Evolutionary conservation across 164 flowering plant species (phyloP), one percentile per base, ranked within the genome.

Genomic region (Berberis thunbergii): DNA sequence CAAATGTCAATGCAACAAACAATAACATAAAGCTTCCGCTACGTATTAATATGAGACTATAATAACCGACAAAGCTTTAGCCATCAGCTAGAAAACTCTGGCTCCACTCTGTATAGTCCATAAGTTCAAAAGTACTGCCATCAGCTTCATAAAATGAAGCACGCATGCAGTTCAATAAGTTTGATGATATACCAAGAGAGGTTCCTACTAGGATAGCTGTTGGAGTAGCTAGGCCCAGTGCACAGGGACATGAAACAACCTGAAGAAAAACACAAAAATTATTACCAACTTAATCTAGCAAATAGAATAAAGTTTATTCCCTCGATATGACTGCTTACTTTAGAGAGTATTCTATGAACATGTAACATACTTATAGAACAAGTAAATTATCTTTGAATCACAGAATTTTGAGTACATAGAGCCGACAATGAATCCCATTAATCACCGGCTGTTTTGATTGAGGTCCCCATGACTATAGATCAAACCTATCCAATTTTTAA

Each of bases 181-280:
- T 43, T 54, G 55, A 68, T 57, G 41, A 12, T 45, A n/a, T 86
- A 92, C 98, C 98, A 54, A 86, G 88, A 58, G 98, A 88, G 54
- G 98, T 90, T 72, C 98, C 98, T 44, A 93, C 94, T 57, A 93
- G 74, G 63, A 93, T 90, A 59, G 98, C 97, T 13, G 97, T 90
- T 43, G 97, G 98, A 64, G 98, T 93, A 65, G 98, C 98, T 72
- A 93, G 98, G 50, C 98, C 98, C 70, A 93, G 70, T 43, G 98
- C 97, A 75, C 97, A 90, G 39, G 98, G 98, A 73, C 97, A 90
- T 45, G 98, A 93, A 67, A 93, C 97, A n/a, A 90, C 98, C 97
- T 93, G 86, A 45, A 68, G 66, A 62, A 56, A 61, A 55, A 45
- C 38, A 39, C 8, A 56, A 41, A 46, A 12, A 9, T 26, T 26